Conservation (phyloP, 2,329 filamentous ascomycete genomes). For the Plectosphaerella plurivora region DNA sequence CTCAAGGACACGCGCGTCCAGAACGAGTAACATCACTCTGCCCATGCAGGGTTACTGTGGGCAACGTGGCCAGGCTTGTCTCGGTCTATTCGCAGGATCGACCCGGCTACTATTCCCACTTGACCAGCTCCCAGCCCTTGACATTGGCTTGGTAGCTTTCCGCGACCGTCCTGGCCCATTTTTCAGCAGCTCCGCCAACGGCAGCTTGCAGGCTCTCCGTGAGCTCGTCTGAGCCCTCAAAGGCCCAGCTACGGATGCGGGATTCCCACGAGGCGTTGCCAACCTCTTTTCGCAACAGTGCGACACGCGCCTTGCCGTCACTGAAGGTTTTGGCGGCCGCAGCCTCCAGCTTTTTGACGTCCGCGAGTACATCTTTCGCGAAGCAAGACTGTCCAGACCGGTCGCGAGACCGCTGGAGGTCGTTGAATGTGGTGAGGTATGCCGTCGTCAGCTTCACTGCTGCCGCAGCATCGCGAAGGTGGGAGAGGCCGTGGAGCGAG, state of each 20-base stretch:
- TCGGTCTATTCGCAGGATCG: neutral
- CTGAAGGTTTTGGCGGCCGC: constrained; percentile 23
- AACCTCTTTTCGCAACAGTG: constrained; percentile 23
- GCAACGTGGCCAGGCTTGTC: neutral
- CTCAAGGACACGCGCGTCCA: constrained; percentile 23
- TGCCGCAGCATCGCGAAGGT: constrained; percentile 31
- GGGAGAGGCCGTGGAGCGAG: constrained; percentile 29
- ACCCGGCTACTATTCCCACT: constrained; percentile 13
- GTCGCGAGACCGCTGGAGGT: constrained; percentile 33
- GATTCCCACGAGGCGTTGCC: constrained; percentile 19
- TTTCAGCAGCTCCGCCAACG: too few relatives aligned
- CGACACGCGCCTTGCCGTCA: constrained; percentile 24
- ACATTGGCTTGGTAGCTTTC: constrained; percentile 17
- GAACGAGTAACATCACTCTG: neutral
- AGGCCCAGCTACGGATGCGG: constrained; percentile 21
- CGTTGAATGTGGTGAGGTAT: constrained; percentile 30
- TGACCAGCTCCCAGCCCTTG: constrained; percentile 18
- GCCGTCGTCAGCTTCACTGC: constrained; percentile 24
- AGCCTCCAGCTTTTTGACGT: constrained; percentile 26
- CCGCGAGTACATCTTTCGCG: constrained; percentile 28
- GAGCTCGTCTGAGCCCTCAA: constrained; percentile 3
- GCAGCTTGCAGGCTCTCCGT: too few relatives aligned
- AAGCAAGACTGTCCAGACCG: constrained; percentile 31
- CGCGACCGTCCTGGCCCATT: constrained; percentile 4
- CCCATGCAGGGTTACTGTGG: neutral